Evolutionary conservation across 2,329 filamentous ascomycete species (phyloP).

Genomic region (Ascochyta pisi): DNA sequence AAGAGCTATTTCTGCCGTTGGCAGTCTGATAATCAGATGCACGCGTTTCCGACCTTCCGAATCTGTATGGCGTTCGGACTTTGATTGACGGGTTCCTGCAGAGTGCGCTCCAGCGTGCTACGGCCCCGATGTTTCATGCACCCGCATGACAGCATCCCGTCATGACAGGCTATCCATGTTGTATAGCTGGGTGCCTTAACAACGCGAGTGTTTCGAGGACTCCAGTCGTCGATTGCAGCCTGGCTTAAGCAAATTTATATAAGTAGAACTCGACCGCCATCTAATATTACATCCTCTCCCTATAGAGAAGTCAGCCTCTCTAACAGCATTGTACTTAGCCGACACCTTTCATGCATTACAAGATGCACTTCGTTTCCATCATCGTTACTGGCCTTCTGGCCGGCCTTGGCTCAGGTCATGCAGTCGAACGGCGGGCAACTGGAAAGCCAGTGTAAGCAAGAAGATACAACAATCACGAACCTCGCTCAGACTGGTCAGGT

Average conservation of each 20-base stretch:
- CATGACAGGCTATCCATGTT: not conserved
- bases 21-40: not conserved
- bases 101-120: not conserved
- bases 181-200: not conserved
- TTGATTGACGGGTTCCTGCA: not conserved
- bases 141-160: not conserved
- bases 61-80: not conserved
- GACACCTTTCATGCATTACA: not conserved
- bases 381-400: constrained; percentile 1
- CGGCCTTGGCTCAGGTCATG: not conserved
- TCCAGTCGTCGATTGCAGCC: not conserved
- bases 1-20: too few species aligned
- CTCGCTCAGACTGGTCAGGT: constrained; percentile 6
- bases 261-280: not conserved
- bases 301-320: too few species aligned
- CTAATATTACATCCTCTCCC: too few species aligned
- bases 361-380: not conserved
- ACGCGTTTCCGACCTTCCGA: not conserved
- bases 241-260: not conserved
- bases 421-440: not conserved
- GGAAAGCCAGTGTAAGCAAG: constrained; percentile 7
- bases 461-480: too few species aligned
- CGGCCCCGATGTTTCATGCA: not conserved
- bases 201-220: constrained; percentile 8
- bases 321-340: not conserved